Base-by-base conservation (phyloP, 2,329 filamentous ascomycete species). In the Fusarium fujikuroi region DNA sequence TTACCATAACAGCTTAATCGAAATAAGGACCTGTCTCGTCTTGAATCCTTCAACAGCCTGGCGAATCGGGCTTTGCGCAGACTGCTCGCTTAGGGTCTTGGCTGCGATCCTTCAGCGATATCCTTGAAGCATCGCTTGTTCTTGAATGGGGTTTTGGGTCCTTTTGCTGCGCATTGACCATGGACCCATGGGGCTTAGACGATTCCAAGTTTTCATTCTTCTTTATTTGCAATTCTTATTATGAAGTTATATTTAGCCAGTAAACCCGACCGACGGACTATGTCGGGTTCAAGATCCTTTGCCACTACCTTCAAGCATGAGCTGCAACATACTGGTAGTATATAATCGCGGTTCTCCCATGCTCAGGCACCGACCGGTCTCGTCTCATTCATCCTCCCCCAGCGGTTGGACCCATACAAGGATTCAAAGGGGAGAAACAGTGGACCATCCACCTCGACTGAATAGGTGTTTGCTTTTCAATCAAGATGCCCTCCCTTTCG, bases 1-100 rank as follows among this genome's bases (percentile, higher is more conserved):
- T 62, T 64, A 42, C 50, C 36, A 28, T 28, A 42, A 42, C 50
- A 54, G 23, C 42, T 64, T 63, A 44, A 63, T 49, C 52, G 46
- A 64, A 64, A 56, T 65, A 46, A 65, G 40, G 50, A 44, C 39
- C 14, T 64, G 60, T 65, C 63, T 64, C 63, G 43, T 56, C 25
- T 47, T 36, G 36, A 10, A 39, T 56, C 23, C 40, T 46, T 23
- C 46, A 12, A 39, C 32, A 46, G 37, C 39, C 28, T 49, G 34
- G 3, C 63, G 34, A 65, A 65, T 65, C 60, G 37, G 34, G 10
- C 21, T 7, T 56, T 46, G 19, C 23, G 21, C 21, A 28, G 18
- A 5, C 10, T 2, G 1, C 36, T 40, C 39, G n/a, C 19, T 36
- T 10, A 34, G 2, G 14, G 40, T 21, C 54, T 47, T 32, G 40